Percentiles rank a stretch among this genome's conserved stretches.
These are phyloP conservation scores for Tetrahymena malaccensis DNA, from an alignment of 73 alveolate genomes.

Conservation along the genomic window DNA sequence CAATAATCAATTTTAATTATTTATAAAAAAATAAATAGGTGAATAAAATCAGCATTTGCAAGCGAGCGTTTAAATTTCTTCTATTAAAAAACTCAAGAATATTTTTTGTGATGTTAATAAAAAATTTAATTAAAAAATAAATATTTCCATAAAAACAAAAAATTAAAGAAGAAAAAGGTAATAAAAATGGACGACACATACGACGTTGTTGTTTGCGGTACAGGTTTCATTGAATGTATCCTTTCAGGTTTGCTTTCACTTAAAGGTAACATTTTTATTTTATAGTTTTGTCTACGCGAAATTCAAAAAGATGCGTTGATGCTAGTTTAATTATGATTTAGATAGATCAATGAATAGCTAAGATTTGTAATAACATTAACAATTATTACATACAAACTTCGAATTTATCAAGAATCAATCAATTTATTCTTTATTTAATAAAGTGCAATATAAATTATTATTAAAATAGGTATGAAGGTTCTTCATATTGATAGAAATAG, in stretches of 20 bases:
- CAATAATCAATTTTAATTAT: not conserved
- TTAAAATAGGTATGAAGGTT: slow-evolving; percentile 69
- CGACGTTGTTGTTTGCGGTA: slow-evolving; percentile 93
- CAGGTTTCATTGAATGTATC: slow-evolving; percentile 97
- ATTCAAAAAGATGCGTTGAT: not conserved
- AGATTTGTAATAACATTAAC: too few species aligned
- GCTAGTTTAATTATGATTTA: not conserved
- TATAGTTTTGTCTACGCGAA: not conserved
- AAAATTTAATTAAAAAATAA: not conserved
- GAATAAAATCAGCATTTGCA: not conserved
- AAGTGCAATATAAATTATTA: not conserved
- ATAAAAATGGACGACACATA: slow-evolving; percentile 24
- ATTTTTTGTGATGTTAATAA: not conserved
- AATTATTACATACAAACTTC: not conserved
- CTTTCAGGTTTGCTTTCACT: slow-evolving; percentile 89
- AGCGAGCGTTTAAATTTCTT: not conserved
- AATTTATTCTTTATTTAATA: not conserved
- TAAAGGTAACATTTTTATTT: slow-evolving; percentile 40
- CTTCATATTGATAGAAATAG: slow-evolving; percentile 93
- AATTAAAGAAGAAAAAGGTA: not conserved
- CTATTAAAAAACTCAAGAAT: not conserved
- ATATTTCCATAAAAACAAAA: not conserved
- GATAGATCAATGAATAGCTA: not conserved
- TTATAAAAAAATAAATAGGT: not conserved
- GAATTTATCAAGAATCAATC: not conserved